Evolutionary conservation across 768 basidiomycete species (phyloP), one percentile per base, ranked within the genome.

Genomic region (Termitomyces sp.): DNA sequence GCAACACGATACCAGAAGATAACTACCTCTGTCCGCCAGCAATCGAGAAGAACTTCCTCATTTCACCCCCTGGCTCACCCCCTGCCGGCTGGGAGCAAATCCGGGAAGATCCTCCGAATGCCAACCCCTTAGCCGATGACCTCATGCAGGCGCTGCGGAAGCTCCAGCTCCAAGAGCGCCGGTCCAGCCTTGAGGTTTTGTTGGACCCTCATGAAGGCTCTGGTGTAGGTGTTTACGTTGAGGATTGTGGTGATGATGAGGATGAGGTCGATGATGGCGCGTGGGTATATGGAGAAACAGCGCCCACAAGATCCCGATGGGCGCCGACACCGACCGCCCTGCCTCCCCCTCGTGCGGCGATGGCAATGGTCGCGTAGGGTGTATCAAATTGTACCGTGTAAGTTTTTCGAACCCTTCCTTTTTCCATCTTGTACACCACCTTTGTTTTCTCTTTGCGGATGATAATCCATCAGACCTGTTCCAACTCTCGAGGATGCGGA

Each of bases 51-150:
- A 98, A 98, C 73, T 98, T 98, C 73, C 80, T 99, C 46, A 95
- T 99, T 60, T 98, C 97, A 0, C 97, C 97, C 0, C 97, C 97
- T 3, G 97, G 97, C 5, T 97, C 94, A 0, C 97, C 97, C 0
- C 97, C 97, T 0, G 86, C 95, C 1, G 97, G 95, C 3, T 99
- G 97, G 97, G 94, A 97, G 66, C 93, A 81, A 23, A 82, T 94
- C 55, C 76, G 76, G 49, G 96, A 98, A 70, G 94, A 95, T 8
- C 91, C 93, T 17, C 96, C 96, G 0, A 98, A 98, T 66, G 68
- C 75, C 3, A 72, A 80, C 2, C 88, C 94, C 5, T 81, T 97
- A 25, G 96, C 96, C 0, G 85, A 89, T 23, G 96, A 98, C 67
- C 80, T 98, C 60, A 89, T 93, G 27, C 66, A 76, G 11, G 96